Evolutionary conservation across 1,284 basidiomycete species (phyloP), one percentile per base, ranked within the genome.

Genomic region (Sporisorium scitamineum): DNA sequence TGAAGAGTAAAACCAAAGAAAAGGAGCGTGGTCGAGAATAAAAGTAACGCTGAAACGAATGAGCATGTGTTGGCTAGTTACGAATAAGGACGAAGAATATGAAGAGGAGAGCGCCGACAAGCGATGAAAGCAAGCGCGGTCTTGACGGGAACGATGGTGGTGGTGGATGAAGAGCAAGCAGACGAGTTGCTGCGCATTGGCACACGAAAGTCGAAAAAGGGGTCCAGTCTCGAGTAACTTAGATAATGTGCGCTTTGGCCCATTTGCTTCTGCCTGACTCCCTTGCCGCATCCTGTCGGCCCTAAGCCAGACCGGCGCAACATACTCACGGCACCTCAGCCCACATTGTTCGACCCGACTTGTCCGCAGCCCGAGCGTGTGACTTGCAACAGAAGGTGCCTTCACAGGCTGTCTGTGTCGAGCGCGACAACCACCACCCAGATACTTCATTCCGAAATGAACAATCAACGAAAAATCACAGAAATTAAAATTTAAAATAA

Each of bases 201-300:
- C 45, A 18, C 29, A 4, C 26, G 18, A 34, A 55, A 37, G 22
- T n/a, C 13, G 5, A 53, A 39, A 53, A 32, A 11, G 27, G 56
- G 62, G 62, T 63, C 52, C 52, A 54, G 18, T 24, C 13, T 51
- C 2, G 27, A 31, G 27, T 48, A n/a, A n/a, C n/a, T n/a, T n/a
- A 5, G 16, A 2, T 26, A 4, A 27, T 48, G 26, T 50, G 48
- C 48, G 48, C 48, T 50, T 50, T 31, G 48, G 29, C 48, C 48
- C 2, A 29, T n/a, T 48, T 53, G n/a, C 39, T 13, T 37, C 24
- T 53, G n/a, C n/a, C n/a, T n/a, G n/a, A n/a, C 37, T 39, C 37
- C 26, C 34, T 53, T 32, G 13, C 31, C 51, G 31, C 34, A 18
- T 26, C 27, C 10, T 39, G 50, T 7, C 20, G 31, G 31, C 20